Base-by-base conservation (phyloP, 2,329 filamentous ascomycete genomes). In the Mollisia scopiformis region DNA sequence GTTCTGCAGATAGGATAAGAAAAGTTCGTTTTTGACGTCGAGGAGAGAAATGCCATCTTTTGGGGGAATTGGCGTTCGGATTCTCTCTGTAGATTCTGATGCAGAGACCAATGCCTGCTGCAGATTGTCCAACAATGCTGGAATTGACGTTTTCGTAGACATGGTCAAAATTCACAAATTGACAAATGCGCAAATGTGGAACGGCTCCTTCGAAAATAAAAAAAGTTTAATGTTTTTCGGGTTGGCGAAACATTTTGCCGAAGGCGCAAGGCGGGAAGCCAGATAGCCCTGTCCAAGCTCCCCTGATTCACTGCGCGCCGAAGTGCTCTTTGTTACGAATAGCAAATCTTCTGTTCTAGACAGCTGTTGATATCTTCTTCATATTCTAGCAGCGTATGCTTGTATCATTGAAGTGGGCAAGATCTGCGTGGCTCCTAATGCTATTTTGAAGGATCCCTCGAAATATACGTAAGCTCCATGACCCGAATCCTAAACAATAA, bases 21-120 rank as follows among this genome's bases (percentile, higher is more conserved):
- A 87, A n/a, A 99, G 84, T 74, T 99, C 95, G 77, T 96, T 98
- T 79, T 99, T 99, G 66, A 92, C 88, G 73, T 98, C 93, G 71
- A 99, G 88, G 1, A 99, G 86, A 0, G 95, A 97, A 61, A 99
- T 95, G 72, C 95, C 94, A 70, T 97, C 88, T 66, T 88, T 83
- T 1, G 91, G 89, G n/a, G 91, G 86, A 52, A 89, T 79, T 62
- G 96, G 84, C 14, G 80, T 75, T n/a, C 82, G 74, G 19, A 87
- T 74, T 52, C 85, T 84, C 0, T 89, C 86, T 0, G 88, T 82
- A 6, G 88, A 87, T 61, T 93, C 86, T 49, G 89, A 81, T 0
- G 90, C 86, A 0, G 87, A 72, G 14, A 43, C 47, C 1, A 89
- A 74, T 1, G 86, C 88, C 64, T 84, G 82, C 0, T 81, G 83